A percentile compares a stretch with the other conserved stretches of the same genome.
phyloP scores from a whole-genome alignment of 1,284 basidiomycete species.

The Lentinula novae-zelandiae region DNA sequence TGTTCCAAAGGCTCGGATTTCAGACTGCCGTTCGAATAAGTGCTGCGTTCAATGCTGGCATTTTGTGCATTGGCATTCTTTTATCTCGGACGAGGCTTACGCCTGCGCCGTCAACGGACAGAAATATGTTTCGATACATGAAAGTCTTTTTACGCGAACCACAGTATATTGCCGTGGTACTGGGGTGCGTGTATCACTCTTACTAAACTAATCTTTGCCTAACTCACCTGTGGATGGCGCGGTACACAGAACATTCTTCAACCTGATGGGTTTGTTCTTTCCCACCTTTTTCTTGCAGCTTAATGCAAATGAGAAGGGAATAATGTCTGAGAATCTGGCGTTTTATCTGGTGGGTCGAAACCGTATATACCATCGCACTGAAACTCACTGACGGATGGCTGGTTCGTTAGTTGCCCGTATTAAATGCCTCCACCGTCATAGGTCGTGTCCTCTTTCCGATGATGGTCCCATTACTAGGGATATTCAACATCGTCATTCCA shows the following conservation, averaged over 20 bases:
- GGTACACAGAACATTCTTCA: constrained; percentile 4
- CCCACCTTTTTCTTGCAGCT: constrained; percentile 29
- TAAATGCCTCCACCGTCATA: constrained; percentile 25
- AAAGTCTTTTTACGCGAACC: constrained; percentile 13
- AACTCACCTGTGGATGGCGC: too few species aligned
- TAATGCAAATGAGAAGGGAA: constrained; percentile 23
- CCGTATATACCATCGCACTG: not conserved
- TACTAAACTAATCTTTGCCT: too few species aligned
- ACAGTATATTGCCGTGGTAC: constrained; percentile 15
- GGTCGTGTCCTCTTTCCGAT: constrained; percentile 26
- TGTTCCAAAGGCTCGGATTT: constrained; percentile 27
- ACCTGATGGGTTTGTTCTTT: constrained; percentile 23
- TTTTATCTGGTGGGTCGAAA: constrained; percentile 25
- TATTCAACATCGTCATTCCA: constrained; percentile 17
- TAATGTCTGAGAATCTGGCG: constrained; percentile 19
- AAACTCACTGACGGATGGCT: not conserved
- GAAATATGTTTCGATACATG: constrained; percentile 12
- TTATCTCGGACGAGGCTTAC: constrained; percentile 22
- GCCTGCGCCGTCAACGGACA: constrained; percentile 7
- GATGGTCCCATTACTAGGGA: constrained; percentile 21
- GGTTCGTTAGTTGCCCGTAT: constrained; percentile 25
- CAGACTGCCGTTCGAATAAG: constrained; percentile 26
- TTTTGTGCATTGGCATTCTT: constrained; percentile 25
- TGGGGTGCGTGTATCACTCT: constrained; percentile 16
- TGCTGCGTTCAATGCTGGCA: constrained; percentile 21